phyloP scores from a whole-genome alignment of 2,329 filamentous ascomycete genomes.

The Colletotrichum melonis region DNA sequence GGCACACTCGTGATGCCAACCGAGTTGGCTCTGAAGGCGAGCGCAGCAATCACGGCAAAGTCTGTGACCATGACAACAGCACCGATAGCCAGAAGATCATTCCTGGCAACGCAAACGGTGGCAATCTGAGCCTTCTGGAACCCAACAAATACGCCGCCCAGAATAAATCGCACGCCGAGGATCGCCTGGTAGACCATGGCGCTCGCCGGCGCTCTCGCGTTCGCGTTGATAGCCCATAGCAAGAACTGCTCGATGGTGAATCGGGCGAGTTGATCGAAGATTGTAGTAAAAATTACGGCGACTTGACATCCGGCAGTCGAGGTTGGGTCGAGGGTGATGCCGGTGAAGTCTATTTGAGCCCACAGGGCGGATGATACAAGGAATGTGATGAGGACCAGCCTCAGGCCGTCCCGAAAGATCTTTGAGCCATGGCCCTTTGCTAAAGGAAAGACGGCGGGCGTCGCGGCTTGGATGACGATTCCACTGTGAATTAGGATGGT shows the following conservation, averaged over 20 bases:
- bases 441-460: slow-evolving; percentile 57
- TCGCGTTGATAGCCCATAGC: slow-evolving; percentile 60
- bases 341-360: slow-evolving; percentile 63
- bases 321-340: slow-evolving; percentile 57
- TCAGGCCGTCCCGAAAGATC: slow-evolving; percentile 67
- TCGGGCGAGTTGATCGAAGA: slow-evolving; percentile 69
- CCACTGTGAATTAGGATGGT: slow-evolving; percentile 53
- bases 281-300: slow-evolving; percentile 61
- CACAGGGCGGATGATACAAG: slow-evolving; percentile 63
- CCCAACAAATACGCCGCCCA: slow-evolving; percentile 66
- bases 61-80: slow-evolving; percentile 59
- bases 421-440: slow-evolving; percentile 59
- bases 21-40: slow-evolving; percentile 55
- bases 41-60: slow-evolving; percentile 53
- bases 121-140: slow-evolving; percentile 64
- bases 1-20: slow-evolving; percentile 48
- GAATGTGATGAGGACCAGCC: slow-evolving; percentile 72
- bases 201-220: slow-evolving; percentile 49
- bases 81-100: slow-evolving; percentile 56
- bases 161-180: slow-evolving; percentile 59
- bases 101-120: slow-evolving; percentile 62
- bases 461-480: slow-evolving; percentile 64
- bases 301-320: slow-evolving; percentile 61
- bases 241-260: slow-evolving; percentile 65
- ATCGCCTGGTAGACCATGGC: slow-evolving; percentile 57